Base-by-base conservation (phyloP, 2,329 filamentous ascomycete genomes). In the Cladosporium sp. region DNA sequence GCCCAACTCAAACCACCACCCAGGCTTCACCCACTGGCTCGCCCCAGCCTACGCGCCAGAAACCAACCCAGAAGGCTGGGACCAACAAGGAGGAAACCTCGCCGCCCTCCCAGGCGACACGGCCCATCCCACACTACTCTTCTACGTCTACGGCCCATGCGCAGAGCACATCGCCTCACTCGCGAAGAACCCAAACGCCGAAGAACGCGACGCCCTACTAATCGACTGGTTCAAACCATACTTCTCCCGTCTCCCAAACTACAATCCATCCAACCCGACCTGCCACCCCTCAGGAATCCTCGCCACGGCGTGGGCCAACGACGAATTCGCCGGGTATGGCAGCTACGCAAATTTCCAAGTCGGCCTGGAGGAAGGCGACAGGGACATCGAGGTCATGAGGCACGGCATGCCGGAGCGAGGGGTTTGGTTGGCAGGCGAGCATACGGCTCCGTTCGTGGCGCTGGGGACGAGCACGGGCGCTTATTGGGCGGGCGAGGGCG, bases 381-480 rank as follows among this genome's bases (percentile, higher is more conserved):
- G 75, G 51, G 86, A 94, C 63, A 81, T 95, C 41, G 78, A 84
- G 64, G 64, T 68, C 2, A 71, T 84, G 69, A 66, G 80, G 19
- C 61, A 67, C 2, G 78, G 78, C 0, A 61, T 76, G 55, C 83
- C 83, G 1, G 81, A 80, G 11, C 72, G 81, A 18, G 83, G 86
- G 0, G 63, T 95, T 7, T 95, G 90, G 90, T 75, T 95, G 57
- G 90, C 90, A 0, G 90, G 90, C 0, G 90, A 95, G 69, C 90
- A 95, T 69, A 95, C 89, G 18, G 85, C 88, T 49, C 90, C 91
- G 4, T 95, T 95, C 71, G 83, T 94, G 22, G 90, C 87, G 9
- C 68, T 96, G 54, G 92, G 91, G 0, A 96, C 91, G 4, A 86
- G 85, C 11, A 94, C 89, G 0, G 92, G 92, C 0, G 92, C 92